phyloP scores from a whole-genome alignment of 2,329 filamentous ascomycete species.

The Diaporthe sp. region DNA sequence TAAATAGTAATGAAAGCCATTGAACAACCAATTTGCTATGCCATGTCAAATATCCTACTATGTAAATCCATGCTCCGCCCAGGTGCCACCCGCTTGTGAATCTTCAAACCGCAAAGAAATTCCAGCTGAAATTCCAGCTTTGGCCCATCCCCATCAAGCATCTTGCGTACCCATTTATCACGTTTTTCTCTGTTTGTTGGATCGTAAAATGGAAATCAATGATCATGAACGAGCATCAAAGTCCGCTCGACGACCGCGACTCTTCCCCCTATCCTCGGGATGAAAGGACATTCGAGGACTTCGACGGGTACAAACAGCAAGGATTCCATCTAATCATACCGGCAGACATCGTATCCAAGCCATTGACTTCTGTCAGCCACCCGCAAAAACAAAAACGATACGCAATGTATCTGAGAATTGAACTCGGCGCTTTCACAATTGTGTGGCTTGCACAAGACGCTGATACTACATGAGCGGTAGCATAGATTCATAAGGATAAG shows the following conservation, averaged over 20 bases:
- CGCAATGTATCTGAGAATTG: conserved; percentile 14
- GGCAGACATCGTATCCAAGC: conserved; percentile 1
- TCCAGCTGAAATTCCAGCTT: no score
- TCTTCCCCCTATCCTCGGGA: neutral
- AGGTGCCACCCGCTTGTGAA: neutral
- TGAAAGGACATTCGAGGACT: conserved; percentile 7
- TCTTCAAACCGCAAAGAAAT: neutral
- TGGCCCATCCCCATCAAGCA: neutral
- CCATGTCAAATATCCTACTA: neutral
- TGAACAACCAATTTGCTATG: neutral
- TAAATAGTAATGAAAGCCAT: neutral
- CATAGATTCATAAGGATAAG: neutral
- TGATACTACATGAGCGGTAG: neutral
- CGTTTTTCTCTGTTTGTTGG: neutral
- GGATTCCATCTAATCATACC: conserved; percentile 8
- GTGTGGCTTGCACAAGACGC: conserved; percentile 16
- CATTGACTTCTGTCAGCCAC: conserved; percentile 10
- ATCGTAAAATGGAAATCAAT: neutral
- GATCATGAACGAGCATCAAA: neutral
- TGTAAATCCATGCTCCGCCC: neutral
- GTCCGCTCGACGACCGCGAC: neutral
- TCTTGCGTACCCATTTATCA: neutral
- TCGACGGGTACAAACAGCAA: neutral
- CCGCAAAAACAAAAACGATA: conserved; percentile 7
- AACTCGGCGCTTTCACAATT: conserved; percentile 19